These are phyloP conservation scores for Fraxinus anomala DNA, from an alignment of 257 asterid genomes.

Conservation along the genomic window DNA sequence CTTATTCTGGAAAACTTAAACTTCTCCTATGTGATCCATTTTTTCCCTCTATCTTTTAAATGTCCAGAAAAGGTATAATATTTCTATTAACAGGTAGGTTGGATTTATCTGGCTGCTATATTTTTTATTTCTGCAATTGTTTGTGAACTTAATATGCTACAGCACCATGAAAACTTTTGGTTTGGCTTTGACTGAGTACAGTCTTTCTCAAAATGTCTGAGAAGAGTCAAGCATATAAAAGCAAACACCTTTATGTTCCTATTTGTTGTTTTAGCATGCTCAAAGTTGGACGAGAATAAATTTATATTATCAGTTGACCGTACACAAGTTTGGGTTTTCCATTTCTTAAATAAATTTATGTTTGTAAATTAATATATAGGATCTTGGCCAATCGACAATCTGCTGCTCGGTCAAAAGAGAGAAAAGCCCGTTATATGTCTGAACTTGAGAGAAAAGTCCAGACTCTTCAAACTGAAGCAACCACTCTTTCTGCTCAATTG, in stretches of 20 bases:
- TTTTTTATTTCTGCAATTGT: neutral
- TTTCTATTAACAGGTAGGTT: too few species aligned
- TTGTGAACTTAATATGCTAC: too few species aligned
- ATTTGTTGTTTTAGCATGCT: neutral
- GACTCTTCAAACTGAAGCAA: neutral
- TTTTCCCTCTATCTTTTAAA: too few species aligned
- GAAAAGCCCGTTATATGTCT: neutral
- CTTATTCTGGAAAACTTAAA: neutral
- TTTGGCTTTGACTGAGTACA: neutral
- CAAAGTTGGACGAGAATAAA: neutral
- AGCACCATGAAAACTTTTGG: neutral
- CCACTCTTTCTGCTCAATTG: constrained; percentile 2
- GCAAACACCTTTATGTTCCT: too few species aligned
- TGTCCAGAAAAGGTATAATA: too few species aligned
- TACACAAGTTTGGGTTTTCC: neutral
- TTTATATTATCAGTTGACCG: neutral
- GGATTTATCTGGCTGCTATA: too few species aligned
- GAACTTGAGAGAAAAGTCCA: constrained; percentile 1
- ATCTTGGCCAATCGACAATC: constrained; percentile 1
- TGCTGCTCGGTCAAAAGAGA: constrained; percentile 2
- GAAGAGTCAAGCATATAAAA: too few species aligned
- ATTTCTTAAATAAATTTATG: neutral
- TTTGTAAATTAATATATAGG: neutral
- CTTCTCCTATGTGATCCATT: too few species aligned
- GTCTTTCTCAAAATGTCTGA: too few species aligned